Evolutionary conservation across 2,329 filamentous ascomycete species (phyloP), one percentile per base, ranked within the genome.

Genomic region (Aaosphaeria arxii): DNA sequence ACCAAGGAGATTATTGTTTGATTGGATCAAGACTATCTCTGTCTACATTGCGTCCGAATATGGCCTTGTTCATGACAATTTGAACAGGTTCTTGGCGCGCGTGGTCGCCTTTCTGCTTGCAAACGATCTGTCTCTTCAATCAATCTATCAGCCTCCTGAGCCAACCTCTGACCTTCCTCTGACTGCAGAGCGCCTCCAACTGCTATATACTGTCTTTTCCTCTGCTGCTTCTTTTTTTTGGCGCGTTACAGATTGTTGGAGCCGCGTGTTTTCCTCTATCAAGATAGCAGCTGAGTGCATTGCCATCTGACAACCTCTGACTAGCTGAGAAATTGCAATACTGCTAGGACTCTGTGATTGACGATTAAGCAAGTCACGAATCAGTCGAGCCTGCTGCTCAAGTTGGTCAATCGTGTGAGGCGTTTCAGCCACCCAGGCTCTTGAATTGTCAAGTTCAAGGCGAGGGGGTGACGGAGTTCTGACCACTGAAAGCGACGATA

Each of bases 361-460:
- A 9, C 53, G 53, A 17, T 43, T 13, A 43, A 58, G 48, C 7
- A 48, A 48, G 6, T 54, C 43, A 29, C 39, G 31, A 35, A 56
- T 30, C 38, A 52, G 49, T 4, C 36, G 38, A 48, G 50, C 51
- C 54, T 60, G 49, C 53, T 59, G 42, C 51, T 59, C n/a, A 44
- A 59, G 57, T 52, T 59, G 43, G 9, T 17, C 43, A 44, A 43
- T 33, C 40, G 51, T 57, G 55, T 47, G 43, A n/a, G 51, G 52
- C 29, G 49, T 59, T 48, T 57, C 55, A 43, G 51, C 46, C 39
- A 46, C 50, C 55, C 45, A 60, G 45, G 17, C 6, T n/a, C 5
- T 40, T 17, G 30, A 31, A 31, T 11, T 35, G n/a, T 43, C 43
- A n/a, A 28, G 43, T 33, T 32, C 40, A 50, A 39, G 49, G 11